Percentiles rank a stretch among this genome's conserved stretches.
Evolutionary conservation across 2,329 filamentous ascomycete species (phyloP).

Genomic region (Microdochium nivale): DNA sequence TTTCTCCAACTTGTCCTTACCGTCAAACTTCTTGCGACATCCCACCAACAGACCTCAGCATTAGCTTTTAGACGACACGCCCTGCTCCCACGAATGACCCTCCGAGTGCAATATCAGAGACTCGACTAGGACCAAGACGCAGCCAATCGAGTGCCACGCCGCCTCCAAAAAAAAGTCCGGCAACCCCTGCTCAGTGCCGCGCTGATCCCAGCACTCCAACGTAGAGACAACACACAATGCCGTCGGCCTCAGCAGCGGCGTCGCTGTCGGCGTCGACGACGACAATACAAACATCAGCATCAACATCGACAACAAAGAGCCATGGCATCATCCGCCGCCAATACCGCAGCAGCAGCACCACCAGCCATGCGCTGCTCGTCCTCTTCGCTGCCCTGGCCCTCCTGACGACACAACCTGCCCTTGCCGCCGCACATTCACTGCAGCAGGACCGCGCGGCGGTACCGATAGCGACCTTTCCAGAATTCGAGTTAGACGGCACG

Average conservation of each 20-base stretch:
- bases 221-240: background rate
- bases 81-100: background rate
- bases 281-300: background rate
- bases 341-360: background rate
- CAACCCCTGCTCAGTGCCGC: too few relatives aligned
- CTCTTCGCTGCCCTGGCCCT: background rate
- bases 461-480: background rate
- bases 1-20: too few relatives aligned
- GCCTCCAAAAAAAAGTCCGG: too few relatives aligned
- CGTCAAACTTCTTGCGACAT: too few relatives aligned
- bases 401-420: background rate
- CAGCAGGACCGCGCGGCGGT: background rate
- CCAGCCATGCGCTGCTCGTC: background rate
- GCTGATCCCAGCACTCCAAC: too few relatives aligned
- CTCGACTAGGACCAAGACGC: too few relatives aligned
- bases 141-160: background rate
- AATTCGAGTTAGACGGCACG: too few relatives aligned
- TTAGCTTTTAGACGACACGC: too few relatives aligned
- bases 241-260: background rate
- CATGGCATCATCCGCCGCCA: background rate
- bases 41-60: too few relatives aligned
- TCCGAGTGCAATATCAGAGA: background rate
- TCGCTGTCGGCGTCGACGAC: too few relatives aligned
- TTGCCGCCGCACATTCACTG: background rate
- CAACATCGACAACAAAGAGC: background rate